Evolutionary conservation across 306 rosid genomes (phyloP).

Genomic region (Quillaja saponaria): DNA sequence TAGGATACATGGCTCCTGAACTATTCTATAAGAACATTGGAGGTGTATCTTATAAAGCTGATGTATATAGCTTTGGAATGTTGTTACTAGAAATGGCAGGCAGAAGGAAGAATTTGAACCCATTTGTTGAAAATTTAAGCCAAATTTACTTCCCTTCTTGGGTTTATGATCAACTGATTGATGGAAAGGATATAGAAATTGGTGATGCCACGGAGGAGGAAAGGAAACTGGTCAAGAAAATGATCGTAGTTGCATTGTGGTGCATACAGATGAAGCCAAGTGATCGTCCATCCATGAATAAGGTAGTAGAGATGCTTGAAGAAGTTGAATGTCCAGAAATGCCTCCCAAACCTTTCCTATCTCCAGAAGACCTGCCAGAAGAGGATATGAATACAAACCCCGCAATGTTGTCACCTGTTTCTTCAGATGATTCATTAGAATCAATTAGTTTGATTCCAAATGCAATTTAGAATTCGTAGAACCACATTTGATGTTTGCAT

Average conservation of each 20-base stretch:
- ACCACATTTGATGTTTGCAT: no score
- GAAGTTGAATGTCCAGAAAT: not conserved
- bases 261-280: conserved; percentile 31
- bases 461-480: no score
- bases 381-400: not conserved
- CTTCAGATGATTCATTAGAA: no score
- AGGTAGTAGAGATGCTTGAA: conserved; percentile 31
- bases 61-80: conserved; percentile 46
- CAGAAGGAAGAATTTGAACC: conserved; percentile 29
- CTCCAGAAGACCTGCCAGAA: conserved; percentile 14
- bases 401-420: no score
- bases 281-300: conserved; percentile 40
- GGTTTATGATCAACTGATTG: conserved; percentile 23
- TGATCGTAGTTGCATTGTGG: conserved; percentile 39
- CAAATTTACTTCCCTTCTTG: conserved; percentile 31
- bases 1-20: conserved; percentile 40
- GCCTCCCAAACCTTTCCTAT: conserved; percentile 17
- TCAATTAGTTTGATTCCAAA: no score
- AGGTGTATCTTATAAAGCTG: conserved; percentile 27
- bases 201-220: conserved; percentile 23
- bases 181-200: conserved; percentile 6
- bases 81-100: conserved; percentile 32
- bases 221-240: conserved; percentile 17
- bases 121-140: conserved; percentile 24
- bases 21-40: conserved; percentile 26